Conservation (phyloP, 148 eudicot genomes). For the Diospyros lotus region DNA sequence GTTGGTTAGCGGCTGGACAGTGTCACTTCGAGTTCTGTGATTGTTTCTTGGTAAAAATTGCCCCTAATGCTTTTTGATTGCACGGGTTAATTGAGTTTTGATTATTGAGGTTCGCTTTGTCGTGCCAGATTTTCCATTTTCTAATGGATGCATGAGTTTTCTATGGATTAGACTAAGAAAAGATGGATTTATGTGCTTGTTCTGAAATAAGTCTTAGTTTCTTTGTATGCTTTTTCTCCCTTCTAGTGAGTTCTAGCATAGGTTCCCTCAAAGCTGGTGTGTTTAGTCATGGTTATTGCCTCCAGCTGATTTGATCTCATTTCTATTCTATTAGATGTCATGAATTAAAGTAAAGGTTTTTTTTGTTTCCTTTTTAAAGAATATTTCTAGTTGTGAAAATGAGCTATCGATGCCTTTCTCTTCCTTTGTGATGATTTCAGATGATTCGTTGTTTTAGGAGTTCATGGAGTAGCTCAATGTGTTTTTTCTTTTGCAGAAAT, state of each 20-base stretch:
- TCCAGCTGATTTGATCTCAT: constrained; percentile 2
- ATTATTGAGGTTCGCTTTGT: not conserved
- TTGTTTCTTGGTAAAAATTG: not conserved
- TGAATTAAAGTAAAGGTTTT: not conserved
- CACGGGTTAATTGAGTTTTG: not conserved
- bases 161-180: not conserved
- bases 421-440: constrained; percentile 1
- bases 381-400: too few relatives aligned
- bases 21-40: not conserved
- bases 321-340: not conserved
- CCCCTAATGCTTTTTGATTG: constrained; percentile 1
- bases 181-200: not conserved
- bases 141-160: constrained; percentile 5
- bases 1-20: not conserved
- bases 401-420: not conserved
- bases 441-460: not conserved
- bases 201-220: constrained; percentile 2
- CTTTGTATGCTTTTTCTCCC: not conserved
- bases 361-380: not conserved
- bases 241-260: not conserved
- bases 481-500: constrained; percentile 27
- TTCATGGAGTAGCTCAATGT: not conserved
- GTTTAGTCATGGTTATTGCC: not conserved
- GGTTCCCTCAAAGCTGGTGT: not conserved
- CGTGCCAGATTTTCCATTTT: not conserved